Percentiles rank a stretch among this genome's conserved stretches.
Evolutionary conservation across 208 protist genomes (phyloP).

Genomic region (Trypanosoma platydactyli): DNA sequence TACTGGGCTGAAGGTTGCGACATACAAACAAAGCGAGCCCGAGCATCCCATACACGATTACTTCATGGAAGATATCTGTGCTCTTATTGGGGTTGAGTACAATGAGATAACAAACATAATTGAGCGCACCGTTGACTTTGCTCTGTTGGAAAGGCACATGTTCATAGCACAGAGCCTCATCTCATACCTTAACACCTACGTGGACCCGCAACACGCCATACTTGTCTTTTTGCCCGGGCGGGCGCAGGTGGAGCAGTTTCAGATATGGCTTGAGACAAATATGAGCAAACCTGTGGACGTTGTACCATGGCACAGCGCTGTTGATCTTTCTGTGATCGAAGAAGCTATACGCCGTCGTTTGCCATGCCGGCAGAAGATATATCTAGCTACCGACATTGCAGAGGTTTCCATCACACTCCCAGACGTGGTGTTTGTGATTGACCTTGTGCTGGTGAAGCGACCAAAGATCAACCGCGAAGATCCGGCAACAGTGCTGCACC

Average conservation of each 20-base stretch:
- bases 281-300: slow-evolving; percentile 89
- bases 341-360: slow-evolving; percentile 55
- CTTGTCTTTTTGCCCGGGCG: slow-evolving; percentile 90
- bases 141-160: slow-evolving; percentile 48
- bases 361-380: slow-evolving; percentile 84
- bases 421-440: slow-evolving; percentile 95
- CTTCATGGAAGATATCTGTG: slow-evolving; percentile 82
- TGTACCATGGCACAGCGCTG: slow-evolving; percentile 73
- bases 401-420: slow-evolving; percentile 97
- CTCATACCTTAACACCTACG: slow-evolving; percentile 49
- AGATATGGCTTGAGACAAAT: slow-evolving; percentile 52
- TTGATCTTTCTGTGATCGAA: slow-evolving; percentile 92
- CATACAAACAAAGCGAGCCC: slow-evolving; percentile 41
- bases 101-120: slow-evolving; percentile 19
- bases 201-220: slow-evolving; percentile 60
- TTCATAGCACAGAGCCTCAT: slow-evolving; percentile 73
- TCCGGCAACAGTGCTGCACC: slow-evolving; percentile 40
- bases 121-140: slow-evolving; percentile 21
- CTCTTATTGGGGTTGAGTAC: slow-evolving; percentile 27
- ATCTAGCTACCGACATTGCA: slow-evolving; percentile 97
- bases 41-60: slow-evolving; percentile 80
- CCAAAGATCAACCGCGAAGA: slow-evolving; percentile 38
- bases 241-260: slow-evolving; percentile 80
- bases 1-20: slow-evolving; percentile 43
- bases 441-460: slow-evolving; percentile 92